phyloP scores from a whole-genome alignment of 139 green algal genomes.

The Monoraphidium neglectum region DNA sequence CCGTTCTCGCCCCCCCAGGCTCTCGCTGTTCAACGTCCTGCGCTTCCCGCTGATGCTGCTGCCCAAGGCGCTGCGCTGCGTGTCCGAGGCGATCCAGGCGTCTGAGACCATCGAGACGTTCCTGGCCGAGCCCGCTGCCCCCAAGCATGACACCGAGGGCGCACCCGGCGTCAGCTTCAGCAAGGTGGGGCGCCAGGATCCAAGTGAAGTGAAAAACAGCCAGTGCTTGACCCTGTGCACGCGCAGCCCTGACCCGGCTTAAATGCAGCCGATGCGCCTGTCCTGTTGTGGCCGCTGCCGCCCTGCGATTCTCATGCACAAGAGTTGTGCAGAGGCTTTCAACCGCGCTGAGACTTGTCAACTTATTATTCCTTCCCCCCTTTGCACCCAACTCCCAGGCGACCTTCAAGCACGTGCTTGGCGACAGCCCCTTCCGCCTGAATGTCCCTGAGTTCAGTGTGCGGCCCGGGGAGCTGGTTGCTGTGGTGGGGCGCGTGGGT shows the following conservation, averaged over 20 bases:
- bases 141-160: slow-evolving; percentile 2
- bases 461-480: slow-evolving; percentile 54
- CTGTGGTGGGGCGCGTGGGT: slow-evolving; percentile 62
- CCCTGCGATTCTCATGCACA: no score
- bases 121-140: slow-evolving; percentile 29
- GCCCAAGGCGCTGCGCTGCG: slow-evolving; percentile 65
- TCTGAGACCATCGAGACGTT: slow-evolving; percentile 51
- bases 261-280: no score
- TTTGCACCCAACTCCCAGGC: no score
- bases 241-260: no score
- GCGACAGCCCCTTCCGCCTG: slow-evolving; percentile 52
- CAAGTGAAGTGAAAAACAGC: no score
- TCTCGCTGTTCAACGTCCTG: slow-evolving; percentile 84
- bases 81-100: slow-evolving; percentile 50
- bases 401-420: slow-evolving; percentile 51
- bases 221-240: no score
- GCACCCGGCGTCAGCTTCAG: background rate
- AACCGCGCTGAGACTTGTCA: no score
- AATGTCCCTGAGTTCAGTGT: slow-evolving; percentile 46
- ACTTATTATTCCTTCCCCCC: no score
- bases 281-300: no score
- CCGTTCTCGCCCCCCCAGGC: slow-evolving; percentile 62
- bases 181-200: no score
- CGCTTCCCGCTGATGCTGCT: slow-evolving; percentile 81
- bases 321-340: slow-evolving; percentile 25